Evolutionary conservation across 495 filamentous ascomycete species (phyloP), one percentile per base, ranked within the genome.

Genomic region (Neurospora africana): DNA sequence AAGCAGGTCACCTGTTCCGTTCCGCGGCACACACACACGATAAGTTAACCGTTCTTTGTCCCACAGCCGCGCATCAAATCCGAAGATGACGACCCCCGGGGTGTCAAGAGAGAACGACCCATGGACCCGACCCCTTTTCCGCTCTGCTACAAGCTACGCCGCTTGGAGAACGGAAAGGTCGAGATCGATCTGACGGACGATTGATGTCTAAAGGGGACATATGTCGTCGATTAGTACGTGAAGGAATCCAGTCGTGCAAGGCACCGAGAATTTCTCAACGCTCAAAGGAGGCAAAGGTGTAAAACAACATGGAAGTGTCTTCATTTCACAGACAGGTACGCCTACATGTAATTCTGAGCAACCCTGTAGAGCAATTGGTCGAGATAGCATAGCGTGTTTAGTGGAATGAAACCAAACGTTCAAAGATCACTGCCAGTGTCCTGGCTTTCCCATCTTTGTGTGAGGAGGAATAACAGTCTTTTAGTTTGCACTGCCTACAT

Each of bases 141-240:
- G 4, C 27, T 10, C 9, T n/a, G 40, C n/a, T 71, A 69, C 58
- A 73, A 73, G 33, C 33, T 15, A 0, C 72, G 69, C 19, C 43
- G 71, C 5, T 17, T 71, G 43, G 7, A 19, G 3, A 58, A 53
- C 58, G 72, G 72, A n/a, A 17, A 33, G 8, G 3, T 68, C 30
- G 33, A 68, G 33, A 11, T 71, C 2, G 69, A 71, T 9, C 33
- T 73, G 11, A 68, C 72, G 15, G 72, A 73, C 4, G 72, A 73
- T 13, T 73, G 53, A 44, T 15, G 3, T 30, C 23, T 0, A 8
- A 0, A 3, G 23, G 1, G 17, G 1, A 3, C 13, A 61, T 0
- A 61, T 10, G 47, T 7, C 2, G 47, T 58, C 47, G 27, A 58
- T 3, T 15, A 27, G 47, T 58, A 15, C 10, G 4, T 15, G 21